Evolutionary conservation across 139 green algal species (phyloP).

Genomic region (Chlorella sp.): DNA sequence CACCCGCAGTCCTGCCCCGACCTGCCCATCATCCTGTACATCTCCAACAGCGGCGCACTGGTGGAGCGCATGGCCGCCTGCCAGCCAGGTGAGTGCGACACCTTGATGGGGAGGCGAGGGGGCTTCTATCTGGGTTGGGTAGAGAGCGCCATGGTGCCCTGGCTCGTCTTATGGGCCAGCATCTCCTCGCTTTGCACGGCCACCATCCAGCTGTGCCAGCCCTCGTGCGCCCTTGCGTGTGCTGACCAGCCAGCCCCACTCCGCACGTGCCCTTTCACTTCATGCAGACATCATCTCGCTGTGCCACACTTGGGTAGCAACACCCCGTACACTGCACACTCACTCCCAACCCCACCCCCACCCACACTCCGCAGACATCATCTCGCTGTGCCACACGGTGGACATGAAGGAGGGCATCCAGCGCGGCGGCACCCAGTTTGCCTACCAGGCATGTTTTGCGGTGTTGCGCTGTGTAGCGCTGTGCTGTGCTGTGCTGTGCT

Average conservation of each 20-base stretch:
- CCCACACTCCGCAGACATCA: slow-evolving; percentile 63
- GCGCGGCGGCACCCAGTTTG: slow-evolving; percentile 80
- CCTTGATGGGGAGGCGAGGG: too few species aligned
- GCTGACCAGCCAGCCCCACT: not conserved
- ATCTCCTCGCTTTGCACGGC: not conserved
- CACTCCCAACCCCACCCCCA: not conserved
- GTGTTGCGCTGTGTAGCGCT: not conserved
- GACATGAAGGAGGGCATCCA: slow-evolving; percentile 87
- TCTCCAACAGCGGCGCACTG: slow-evolving; percentile 86
- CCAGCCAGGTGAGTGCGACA: slow-evolving; percentile 41
- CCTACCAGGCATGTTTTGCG: slow-evolving; percentile 70
- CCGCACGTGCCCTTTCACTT: not conserved
- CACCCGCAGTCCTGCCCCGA: slow-evolving; percentile 60
- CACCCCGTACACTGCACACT: too few species aligned
- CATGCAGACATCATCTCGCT: not conserved
- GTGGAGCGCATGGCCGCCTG: slow-evolving; percentile 93
- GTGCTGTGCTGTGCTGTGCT: not conserved
- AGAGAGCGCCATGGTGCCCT: too few species aligned
- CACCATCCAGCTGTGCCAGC: not conserved
- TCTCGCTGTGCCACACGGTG: slow-evolving; percentile 88
- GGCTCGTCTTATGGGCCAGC: too few species aligned
- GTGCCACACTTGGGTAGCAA: not conserved
- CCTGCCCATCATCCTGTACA: slow-evolving; percentile 96
- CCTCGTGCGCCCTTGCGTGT: not conserved
- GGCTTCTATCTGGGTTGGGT: too few species aligned